phyloP scores from a whole-genome alignment of 73 alveolate genomes.

The Paramecium sonneborni region DNA sequence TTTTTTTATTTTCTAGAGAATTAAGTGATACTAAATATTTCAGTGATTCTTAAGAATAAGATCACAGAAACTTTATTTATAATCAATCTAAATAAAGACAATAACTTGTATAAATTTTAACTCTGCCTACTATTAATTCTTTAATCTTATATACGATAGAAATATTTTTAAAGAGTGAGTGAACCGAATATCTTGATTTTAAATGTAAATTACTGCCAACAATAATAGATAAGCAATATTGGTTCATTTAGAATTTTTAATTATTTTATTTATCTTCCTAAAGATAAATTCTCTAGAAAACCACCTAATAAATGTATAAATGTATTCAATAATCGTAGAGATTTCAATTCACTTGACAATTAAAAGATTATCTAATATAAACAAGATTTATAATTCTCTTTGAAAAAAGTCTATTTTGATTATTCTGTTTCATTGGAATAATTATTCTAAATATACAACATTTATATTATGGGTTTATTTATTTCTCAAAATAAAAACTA shows the following conservation, averaged over 20 bases:
- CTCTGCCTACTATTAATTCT: no score
- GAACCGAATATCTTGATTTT: slow-evolving; percentile 73
- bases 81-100: no score
- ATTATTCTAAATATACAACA: neutral
- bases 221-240: slow-evolving; percentile 69
- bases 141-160: no score
- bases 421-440: slow-evolving; percentile 15
- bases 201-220: slow-evolving; percentile 78
- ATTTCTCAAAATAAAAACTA: neutral
- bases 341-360: slow-evolving; percentile 44
- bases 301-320: neutral
- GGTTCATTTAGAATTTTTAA: slow-evolving; percentile 31
- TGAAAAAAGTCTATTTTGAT: neutral
- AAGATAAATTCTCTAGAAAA: neutral
- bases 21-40: neutral
- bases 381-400: neutral
- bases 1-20: neutral
- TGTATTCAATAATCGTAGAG: slow-evolving; percentile 58
- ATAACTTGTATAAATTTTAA: no score
- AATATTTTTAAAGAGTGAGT: no score
- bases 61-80: neutral
- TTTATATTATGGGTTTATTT: neutral
- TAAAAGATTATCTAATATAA: slow-evolving; percentile 54
- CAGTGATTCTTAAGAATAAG: neutral
- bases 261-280: slow-evolving; percentile 60